These are phyloP conservation scores for Hericium rajendrae DNA, from an alignment of 768 basidiomycete genomes.

Conservation along the genomic window DNA sequence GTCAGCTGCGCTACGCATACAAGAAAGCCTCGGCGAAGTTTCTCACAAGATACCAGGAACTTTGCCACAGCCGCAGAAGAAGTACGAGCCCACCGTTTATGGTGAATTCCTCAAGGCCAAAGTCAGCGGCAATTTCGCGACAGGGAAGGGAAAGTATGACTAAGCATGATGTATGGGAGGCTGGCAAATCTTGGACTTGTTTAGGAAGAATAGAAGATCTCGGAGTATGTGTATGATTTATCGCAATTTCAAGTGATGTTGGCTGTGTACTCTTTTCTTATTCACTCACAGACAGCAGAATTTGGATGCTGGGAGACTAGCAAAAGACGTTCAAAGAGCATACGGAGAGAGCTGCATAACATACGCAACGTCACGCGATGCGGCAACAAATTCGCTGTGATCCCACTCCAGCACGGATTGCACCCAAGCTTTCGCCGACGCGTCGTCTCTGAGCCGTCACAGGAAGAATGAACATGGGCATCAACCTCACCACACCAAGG, in stretches of 20 bases:
- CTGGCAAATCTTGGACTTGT: too few relatives aligned
- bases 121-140: conserved; percentile 64
- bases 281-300: too few relatives aligned
- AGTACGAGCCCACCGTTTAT: conserved; percentile 49
- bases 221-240: too few relatives aligned
- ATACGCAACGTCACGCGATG: too few relatives aligned
- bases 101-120: conserved; percentile 71
- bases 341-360: too few relatives aligned
- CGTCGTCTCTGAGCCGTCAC: background rate
- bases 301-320: too few relatives aligned
- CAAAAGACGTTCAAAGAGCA: too few relatives aligned
- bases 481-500: background rate
- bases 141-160: conserved; percentile 26
- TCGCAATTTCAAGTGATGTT: too few relatives aligned
- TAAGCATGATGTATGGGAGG: background rate
- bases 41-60: conserved; percentile 1
- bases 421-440: background rate
- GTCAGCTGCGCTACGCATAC: conserved; percentile 43
- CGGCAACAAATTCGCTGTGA: too few relatives aligned
- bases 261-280: too few relatives aligned
- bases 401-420: background rate
- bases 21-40: conserved; percentile 17
- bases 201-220: too few relatives aligned
- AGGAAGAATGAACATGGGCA: background rate
- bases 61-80: conserved; percentile 15